These are phyloP conservation scores for Lachnellula cervina DNA, from an alignment of 2,329 filamentous ascomycete genomes.

Conservation along the genomic window DNA sequence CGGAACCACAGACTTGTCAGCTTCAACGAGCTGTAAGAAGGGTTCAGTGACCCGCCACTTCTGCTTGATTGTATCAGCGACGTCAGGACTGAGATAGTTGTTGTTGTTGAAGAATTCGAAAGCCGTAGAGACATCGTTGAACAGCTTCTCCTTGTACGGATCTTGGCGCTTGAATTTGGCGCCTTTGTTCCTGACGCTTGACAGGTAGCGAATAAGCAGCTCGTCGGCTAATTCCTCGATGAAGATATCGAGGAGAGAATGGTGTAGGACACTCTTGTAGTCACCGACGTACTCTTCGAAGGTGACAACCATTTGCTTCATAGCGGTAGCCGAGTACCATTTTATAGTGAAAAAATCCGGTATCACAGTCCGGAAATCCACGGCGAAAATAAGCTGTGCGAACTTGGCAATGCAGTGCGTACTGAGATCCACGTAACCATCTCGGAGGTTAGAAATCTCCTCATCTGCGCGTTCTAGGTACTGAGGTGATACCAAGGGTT, in stretches of 20 bases:
- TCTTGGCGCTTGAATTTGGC: constrained; percentile 84
- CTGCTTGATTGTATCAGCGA: constrained; percentile 71
- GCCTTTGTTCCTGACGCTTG: constrained; percentile 79
- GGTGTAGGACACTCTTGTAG: constrained; percentile 78
- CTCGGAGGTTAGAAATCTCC: constrained; percentile 71
- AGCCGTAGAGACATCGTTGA: constrained; percentile 83
- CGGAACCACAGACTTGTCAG: constrained; percentile 67
- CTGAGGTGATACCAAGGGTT: constrained; percentile 70
- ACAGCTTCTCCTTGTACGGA: constrained; percentile 87
- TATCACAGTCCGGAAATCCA: constrained; percentile 82
- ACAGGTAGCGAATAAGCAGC: constrained; percentile 80
- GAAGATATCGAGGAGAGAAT: constrained; percentile 83
- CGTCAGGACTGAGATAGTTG: constrained; percentile 55
- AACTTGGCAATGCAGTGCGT: constrained; percentile 90
- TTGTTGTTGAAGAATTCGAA: constrained; percentile 82
- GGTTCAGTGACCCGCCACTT: constrained; percentile 89
- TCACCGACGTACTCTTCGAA: constrained; percentile 93
- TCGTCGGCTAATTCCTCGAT: constrained; percentile 91
- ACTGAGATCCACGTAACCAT: constrained; percentile 91
- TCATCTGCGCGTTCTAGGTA: constrained; percentile 71
- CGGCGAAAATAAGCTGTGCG: constrained; percentile 77
- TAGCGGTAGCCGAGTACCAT: constrained; percentile 83
- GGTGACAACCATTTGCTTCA: constrained; percentile 91
- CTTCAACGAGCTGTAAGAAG: constrained; percentile 74
- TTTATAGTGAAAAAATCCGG: constrained; percentile 83